These are phyloP conservation scores for Entomophthora muscae DNA, from an alignment of 371 early-diverging fungal species.

Conservation along the genomic window DNA sequence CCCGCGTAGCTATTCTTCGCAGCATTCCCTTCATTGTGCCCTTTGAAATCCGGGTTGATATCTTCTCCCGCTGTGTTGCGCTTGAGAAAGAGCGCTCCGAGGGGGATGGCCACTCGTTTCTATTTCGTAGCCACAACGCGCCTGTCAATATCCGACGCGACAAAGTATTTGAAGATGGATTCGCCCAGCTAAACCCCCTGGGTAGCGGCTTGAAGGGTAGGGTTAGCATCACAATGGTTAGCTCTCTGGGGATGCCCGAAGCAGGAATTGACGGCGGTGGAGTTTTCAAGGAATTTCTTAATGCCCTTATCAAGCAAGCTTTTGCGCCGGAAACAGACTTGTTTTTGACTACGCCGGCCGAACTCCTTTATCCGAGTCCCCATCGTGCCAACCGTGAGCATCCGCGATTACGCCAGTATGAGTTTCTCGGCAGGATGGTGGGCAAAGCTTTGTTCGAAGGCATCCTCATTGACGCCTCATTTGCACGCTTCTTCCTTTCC, in stretches of 20 bases:
- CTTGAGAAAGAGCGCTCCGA: neutral
- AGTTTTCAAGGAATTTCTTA: conserved; percentile 57
- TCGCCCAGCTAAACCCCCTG: conserved; percentile 31
- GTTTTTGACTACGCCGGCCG: conserved; percentile 53
- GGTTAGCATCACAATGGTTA: conserved; percentile 73
- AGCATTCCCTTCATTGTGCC: conserved; percentile 81
- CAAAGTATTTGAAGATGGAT: conserved; percentile 81
- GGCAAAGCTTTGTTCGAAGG: conserved; percentile 92
- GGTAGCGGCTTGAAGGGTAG: conserved; percentile 43
- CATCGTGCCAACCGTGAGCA: conserved; percentile 30
- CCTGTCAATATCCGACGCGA: conserved; percentile 48
- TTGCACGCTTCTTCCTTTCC: conserved; percentile 81
- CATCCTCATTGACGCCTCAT: conserved; percentile 75
- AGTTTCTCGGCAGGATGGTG: conserved; percentile 79
- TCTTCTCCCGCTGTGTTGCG: conserved; percentile 60
- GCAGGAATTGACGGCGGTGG: conserved; percentile 92
- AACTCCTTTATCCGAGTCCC: conserved; percentile 67
- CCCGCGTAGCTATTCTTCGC: conserved; percentile 38
- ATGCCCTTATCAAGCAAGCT: conserved; percentile 50
- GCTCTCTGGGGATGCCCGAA: conserved; percentile 66
- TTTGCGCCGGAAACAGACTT: conserved; percentile 65
- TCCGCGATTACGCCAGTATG: conserved; percentile 47
- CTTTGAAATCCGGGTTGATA: conserved; percentile 66
- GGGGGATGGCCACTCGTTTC: neutral
- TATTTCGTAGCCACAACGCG: conserved; percentile 10